A percentile compares a stretch with the other conserved stretches of the same genome.
These are phyloP conservation scores for Fusarium continuum DNA, from an alignment of 2,329 filamentous ascomycete genomes.

Conservation along the genomic window DNA sequence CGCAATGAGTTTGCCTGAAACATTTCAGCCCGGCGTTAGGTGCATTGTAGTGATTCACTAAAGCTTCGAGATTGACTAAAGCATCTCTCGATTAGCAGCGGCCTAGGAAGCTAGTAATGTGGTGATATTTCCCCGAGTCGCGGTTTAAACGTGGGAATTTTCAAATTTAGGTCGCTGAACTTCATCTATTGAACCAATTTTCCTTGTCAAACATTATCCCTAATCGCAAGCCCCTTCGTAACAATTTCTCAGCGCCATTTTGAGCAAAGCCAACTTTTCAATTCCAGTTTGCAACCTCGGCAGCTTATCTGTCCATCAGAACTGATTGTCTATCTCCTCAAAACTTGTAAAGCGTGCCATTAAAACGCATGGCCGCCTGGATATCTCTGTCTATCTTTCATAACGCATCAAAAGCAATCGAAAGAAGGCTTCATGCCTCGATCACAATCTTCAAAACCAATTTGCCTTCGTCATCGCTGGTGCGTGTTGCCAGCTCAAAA, in stretches of 20 bases:
- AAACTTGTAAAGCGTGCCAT: background rate
- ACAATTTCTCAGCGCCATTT: background rate
- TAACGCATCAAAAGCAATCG: constrained; percentile 13
- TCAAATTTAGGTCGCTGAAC: background rate
- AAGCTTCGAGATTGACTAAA: background rate
- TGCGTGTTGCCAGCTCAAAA: constrained; percentile 76
- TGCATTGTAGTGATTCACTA: constrained; percentile 8
- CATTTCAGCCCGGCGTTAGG: constrained; percentile 44
- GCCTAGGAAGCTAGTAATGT: background rate
- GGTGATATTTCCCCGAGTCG: background rate
- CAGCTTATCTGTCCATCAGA: background rate
- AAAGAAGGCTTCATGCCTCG: constrained; percentile 53
- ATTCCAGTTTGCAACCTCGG: background rate
- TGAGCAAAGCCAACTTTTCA: background rate
- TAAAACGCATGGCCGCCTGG: background rate
- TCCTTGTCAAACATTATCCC: background rate
- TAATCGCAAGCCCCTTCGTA: background rate
- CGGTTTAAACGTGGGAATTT: background rate
- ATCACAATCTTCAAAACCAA: constrained; percentile 78
- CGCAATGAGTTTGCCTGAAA: constrained; percentile 1
- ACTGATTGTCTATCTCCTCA: background rate
- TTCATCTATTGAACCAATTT: background rate
- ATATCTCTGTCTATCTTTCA: constrained; percentile 37
- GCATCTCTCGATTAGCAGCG: background rate
- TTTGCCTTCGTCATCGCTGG: constrained; percentile 72